Conservation (phyloP, 2,329 filamentous ascomycete species). For the Anthostomella pinea region DNA sequence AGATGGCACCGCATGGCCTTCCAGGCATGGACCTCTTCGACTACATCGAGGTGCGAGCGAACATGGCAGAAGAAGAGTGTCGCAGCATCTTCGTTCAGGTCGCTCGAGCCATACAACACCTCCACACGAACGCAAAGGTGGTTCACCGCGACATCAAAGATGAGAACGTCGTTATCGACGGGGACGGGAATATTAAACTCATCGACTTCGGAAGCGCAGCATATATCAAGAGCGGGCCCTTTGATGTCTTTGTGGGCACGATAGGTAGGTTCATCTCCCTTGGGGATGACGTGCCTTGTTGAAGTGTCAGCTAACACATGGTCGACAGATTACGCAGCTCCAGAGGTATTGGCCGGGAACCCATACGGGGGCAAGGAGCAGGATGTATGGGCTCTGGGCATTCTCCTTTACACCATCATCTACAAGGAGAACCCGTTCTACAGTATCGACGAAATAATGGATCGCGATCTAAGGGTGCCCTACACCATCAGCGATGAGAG, state of each 20-base stretch:
- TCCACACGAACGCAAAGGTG: conserved; percentile 86
- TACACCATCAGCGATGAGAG: conserved; percentile 87
- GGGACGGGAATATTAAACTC: conserved; percentile 91
- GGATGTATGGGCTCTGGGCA: conserved; percentile 96
- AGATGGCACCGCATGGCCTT: conserved; percentile 92
- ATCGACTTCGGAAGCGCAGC: conserved; percentile 98
- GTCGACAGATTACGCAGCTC: conserved; percentile 84
- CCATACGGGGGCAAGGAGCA: conserved; percentile 95
- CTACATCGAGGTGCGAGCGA: conserved; percentile 93
- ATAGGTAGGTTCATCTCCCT: conserved; percentile 65
- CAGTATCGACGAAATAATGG: conserved; percentile 98
- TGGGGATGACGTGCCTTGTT: conserved; percentile 1
- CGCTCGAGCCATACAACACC: conserved; percentile 81
- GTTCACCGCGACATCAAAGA: conserved; percentile 99
- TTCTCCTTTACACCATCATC: conserved; percentile 95
- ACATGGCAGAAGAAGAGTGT: conserved; percentile 94
- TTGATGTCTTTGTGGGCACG: conserved; percentile 97
- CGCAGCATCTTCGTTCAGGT: conserved; percentile 95
- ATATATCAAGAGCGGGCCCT: conserved; percentile 97
- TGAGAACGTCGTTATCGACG: conserved; percentile 94
- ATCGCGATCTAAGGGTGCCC: conserved; percentile 88
- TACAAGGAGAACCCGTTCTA: conserved; percentile 99
- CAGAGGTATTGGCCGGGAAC: conserved; percentile 91
- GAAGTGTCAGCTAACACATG: conserved; percentile 11
- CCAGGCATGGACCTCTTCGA: conserved; percentile 99